Evolutionary conservation across 352 stramenopile species (phyloP).

Genomic region (Globisporangium spiculum): DNA sequence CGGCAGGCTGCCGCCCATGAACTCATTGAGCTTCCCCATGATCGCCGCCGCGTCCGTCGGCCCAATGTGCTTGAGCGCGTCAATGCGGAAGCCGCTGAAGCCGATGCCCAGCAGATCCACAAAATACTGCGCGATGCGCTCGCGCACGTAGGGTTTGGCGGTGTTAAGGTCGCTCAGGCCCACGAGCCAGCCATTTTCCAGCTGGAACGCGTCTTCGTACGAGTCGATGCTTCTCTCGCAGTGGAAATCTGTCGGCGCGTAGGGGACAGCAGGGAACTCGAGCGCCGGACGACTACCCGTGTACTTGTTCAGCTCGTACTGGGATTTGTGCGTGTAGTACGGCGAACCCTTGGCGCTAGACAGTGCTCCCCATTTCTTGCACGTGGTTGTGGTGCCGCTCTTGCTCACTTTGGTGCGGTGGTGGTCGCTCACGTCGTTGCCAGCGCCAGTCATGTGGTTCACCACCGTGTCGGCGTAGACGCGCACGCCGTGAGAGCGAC

Average conservation of each 20-base stretch:
- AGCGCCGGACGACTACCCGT: slow-evolving; percentile 41
- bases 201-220: background rate
- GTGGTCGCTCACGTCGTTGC: slow-evolving; percentile 44
- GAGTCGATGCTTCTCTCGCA: slow-evolving; percentile 1
- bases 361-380: slow-evolving; percentile 34
- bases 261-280: slow-evolving; percentile 64
- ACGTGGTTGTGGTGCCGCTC: slow-evolving; percentile 14
- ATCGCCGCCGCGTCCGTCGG: slow-evolving; percentile 51
- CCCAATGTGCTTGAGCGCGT: slow-evolving; percentile 64
- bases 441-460: slow-evolving; percentile 52
- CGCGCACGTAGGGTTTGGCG: slow-evolving; percentile 47
- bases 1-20: slow-evolving; percentile 57
- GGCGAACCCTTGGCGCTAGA: slow-evolving; percentile 36
- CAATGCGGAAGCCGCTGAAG: slow-evolving; percentile 64
- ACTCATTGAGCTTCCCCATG: slow-evolving; percentile 22
- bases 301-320: slow-evolving; percentile 39
- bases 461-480: slow-evolving; percentile 62
- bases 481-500: slow-evolving; percentile 52
- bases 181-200: slow-evolving; percentile 6
- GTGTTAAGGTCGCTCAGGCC: slow-evolving; percentile 38
- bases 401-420: slow-evolving; percentile 15
- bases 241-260: slow-evolving; percentile 30
- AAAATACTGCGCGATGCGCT: slow-evolving; percentile 72
- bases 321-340: slow-evolving; percentile 42
- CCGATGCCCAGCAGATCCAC: slow-evolving; percentile 66